phyloP scores from a whole-genome alignment of 2,329 filamentous ascomycete genomes.

The Trichothecium sympodiale region DNA sequence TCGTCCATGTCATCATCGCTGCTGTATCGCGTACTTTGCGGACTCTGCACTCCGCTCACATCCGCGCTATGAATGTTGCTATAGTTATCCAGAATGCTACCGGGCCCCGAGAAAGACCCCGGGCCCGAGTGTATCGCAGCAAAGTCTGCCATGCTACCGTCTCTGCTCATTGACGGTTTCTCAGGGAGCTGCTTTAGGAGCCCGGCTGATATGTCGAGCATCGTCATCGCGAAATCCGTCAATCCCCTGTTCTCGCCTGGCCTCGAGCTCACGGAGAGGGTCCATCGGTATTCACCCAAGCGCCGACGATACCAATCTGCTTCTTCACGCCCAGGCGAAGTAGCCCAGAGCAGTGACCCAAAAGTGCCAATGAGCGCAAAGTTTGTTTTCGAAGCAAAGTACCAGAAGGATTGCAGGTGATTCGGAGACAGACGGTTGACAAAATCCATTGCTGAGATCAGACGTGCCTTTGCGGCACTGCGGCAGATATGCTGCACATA shows the following conservation, averaged over 20 bases:
- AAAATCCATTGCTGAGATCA: slow-evolving; percentile 96
- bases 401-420: slow-evolving; percentile 89
- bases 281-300: slow-evolving; percentile 88
- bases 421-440: slow-evolving; percentile 82
- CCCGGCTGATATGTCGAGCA: slow-evolving; percentile 61
- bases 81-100: slow-evolving; percentile 26
- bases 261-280: slow-evolving; percentile 73
- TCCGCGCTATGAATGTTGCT: slow-evolving; percentile 35
- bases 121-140: slow-evolving; percentile 17
- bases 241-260: slow-evolving; percentile 47
- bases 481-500: slow-evolving; percentile 90
- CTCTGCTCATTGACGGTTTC: slow-evolving; percentile 55
- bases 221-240: slow-evolving; percentile 65
- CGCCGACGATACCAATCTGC: slow-evolving; percentile 84
- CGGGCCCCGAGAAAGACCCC: slow-evolving; percentile 18
- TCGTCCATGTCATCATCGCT: slow-evolving; percentile 48
- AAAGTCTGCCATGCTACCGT: slow-evolving; percentile 38
- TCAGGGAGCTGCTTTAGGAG: slow-evolving; percentile 59
- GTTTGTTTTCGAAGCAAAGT: slow-evolving; percentile 77
- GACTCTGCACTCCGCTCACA: slow-evolving; percentile 40
- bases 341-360: slow-evolving; percentile 80
- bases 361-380: slow-evolving; percentile 94
- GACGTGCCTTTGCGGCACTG: slow-evolving; percentile 81
- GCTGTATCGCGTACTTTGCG: slow-evolving; percentile 35
- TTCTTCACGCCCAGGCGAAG: slow-evolving; percentile 76